Percentiles rank a stretch among this genome's conserved stretches.
Evolutionary conservation across 441 rosid genomes (phyloP).

Genomic region (Populus tomentosa): DNA sequence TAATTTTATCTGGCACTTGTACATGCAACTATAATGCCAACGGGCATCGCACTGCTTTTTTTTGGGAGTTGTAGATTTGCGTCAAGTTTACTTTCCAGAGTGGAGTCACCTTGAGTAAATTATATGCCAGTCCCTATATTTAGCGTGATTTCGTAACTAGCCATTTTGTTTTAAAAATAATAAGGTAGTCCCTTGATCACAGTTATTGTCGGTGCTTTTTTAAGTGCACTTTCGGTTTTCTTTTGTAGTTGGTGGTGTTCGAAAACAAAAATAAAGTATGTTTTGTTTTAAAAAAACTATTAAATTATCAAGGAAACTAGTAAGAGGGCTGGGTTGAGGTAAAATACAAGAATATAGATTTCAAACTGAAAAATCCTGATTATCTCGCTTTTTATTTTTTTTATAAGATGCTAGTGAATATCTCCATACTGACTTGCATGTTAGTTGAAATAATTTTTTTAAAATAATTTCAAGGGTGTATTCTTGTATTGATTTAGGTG

Average conservation of each 20-base stretch:
- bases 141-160: neutral
- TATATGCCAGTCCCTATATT: neutral
- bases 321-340: no score
- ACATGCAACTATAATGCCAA: neutral
- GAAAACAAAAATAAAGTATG: no score
- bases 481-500: no score
- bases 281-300: no score
- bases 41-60: neutral
- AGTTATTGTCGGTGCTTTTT: neutral
- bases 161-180: neutral
- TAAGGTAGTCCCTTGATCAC: neutral
- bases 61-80: neutral
- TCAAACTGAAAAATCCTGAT: no score
- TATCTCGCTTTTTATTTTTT: no score
- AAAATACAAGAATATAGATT: no score
- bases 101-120: neutral
- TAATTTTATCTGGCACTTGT: neutral
- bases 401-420: no score
- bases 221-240: neutral
- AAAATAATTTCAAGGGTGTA: no score
- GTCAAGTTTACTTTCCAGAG: neutral
- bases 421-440: no score
- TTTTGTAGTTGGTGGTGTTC: neutral
- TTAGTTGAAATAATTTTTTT: no score
- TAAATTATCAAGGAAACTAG: no score